A percentile compares a stretch with the other conserved stretches of the same genome.
Conservation (phyloP, 2,329 filamentous ascomycete species). For the Sporothrix inflata region DNA sequence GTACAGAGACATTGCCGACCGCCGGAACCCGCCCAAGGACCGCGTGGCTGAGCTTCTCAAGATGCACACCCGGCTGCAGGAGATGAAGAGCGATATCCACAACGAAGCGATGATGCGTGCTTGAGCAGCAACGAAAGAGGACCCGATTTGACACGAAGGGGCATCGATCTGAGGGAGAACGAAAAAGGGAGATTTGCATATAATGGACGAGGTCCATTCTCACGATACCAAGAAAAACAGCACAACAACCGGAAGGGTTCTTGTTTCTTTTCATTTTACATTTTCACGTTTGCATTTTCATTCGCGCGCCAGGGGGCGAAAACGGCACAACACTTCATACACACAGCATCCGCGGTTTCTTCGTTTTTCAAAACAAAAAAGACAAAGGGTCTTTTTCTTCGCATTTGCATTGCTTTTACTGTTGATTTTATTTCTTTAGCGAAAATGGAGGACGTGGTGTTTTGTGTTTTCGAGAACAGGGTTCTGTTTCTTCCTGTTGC, state of each 20-base stretch:
- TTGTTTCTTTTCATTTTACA: not conserved
- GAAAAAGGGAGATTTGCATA: constrained; percentile 9
- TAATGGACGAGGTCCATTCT: not conserved
- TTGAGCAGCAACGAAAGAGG: not conserved
- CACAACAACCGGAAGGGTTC: not conserved
- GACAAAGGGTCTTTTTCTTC: not conserved
- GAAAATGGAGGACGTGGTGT: not conserved
- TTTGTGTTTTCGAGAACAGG: constrained; percentile 5
- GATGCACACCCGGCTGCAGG: constrained; percentile 57
- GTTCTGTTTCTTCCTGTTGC: not conserved
- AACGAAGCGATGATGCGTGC: constrained; percentile 41
- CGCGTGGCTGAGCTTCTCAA: constrained; percentile 56
- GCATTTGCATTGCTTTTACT: not conserved
- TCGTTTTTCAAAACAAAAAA: not conserved
- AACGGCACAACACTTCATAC: constrained; percentile 2
- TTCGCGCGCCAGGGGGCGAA: constrained; percentile 1
- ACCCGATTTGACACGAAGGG: too few species aligned
- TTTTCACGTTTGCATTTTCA: not conserved
- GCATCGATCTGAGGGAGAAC: constrained; percentile 1
- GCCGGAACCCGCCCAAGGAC: constrained; percentile 55
- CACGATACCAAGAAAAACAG: constrained; percentile 24
- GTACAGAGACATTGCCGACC: constrained; percentile 57
- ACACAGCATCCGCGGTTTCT: constrained; percentile 1
- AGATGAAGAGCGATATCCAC: constrained; percentile 65
- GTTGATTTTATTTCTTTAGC: not conserved